Evolutionary conservation across 768 basidiomycete species (phyloP).

Genomic region (Serendipita sp.): DNA sequence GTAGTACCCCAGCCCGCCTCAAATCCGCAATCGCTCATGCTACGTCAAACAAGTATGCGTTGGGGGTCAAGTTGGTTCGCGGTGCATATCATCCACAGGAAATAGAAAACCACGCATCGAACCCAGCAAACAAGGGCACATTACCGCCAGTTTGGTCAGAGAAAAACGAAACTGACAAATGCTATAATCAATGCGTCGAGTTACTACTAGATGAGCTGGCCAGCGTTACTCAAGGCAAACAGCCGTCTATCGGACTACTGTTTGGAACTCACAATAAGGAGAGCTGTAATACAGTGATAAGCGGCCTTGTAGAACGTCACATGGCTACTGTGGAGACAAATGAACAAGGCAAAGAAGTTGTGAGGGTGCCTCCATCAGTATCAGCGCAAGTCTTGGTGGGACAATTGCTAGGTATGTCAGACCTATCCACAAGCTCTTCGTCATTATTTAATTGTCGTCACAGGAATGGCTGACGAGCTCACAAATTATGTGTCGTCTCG

Average conservation of each 20-base stretch:
- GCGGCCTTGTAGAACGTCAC: slow-evolving; percentile 38
- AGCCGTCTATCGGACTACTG: slow-evolving; percentile 36
- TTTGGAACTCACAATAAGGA: slow-evolving; percentile 81
- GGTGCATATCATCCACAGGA: slow-evolving; percentile 85
- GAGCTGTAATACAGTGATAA: slow-evolving; percentile 45
- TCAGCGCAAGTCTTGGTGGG: slow-evolving; percentile 55
- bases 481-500: slow-evolving; percentile 37
- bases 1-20: slow-evolving; percentile 55
- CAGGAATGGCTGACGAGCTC: slow-evolving; percentile 77
- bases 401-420: slow-evolving; percentile 60
- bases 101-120: slow-evolving; percentile 28
- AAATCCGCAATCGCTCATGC: slow-evolving; percentile 49
- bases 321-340: slow-evolving; percentile 26
- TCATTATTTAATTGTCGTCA: not conserved
- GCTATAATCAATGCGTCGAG: slow-evolving; percentile 47
- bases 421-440: not conserved
- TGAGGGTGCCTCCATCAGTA: slow-evolving; percentile 35
- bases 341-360: slow-evolving; percentile 7
- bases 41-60: slow-evolving; percentile 42
- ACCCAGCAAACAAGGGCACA: slow-evolving; percentile 19
- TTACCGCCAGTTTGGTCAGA: slow-evolving; percentile 49
- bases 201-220: slow-evolving; percentile 40
- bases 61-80: slow-evolving; percentile 84
- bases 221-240: slow-evolving; percentile 23
- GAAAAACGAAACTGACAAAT: slow-evolving; percentile 57